Evolutionary conservation across 495 filamentous ascomycete genomes (phyloP).

Genomic region (Penicillium lividum): DNA sequence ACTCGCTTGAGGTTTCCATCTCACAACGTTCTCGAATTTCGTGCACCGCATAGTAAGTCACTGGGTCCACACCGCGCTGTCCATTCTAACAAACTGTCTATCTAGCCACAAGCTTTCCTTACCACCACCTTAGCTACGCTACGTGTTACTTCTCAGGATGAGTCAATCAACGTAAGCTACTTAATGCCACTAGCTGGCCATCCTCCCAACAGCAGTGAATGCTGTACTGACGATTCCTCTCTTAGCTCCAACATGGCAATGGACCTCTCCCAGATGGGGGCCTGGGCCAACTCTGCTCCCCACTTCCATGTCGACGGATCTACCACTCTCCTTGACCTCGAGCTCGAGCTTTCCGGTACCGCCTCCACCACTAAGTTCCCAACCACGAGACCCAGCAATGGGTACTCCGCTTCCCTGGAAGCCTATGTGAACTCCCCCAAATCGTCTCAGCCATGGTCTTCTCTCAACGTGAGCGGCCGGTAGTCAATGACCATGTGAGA

Average conservation of each 20-base stretch:
- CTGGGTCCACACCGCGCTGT: no score
- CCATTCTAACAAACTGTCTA: no score
- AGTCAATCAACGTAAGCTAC: neutral
- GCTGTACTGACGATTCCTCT: neutral
- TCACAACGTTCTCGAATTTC: neutral
- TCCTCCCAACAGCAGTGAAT: neutral
- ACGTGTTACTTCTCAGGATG: neutral
- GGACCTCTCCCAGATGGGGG: neutral
- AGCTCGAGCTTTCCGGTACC: neutral
- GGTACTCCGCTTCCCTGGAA: neutral
- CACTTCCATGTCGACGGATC: neutral
- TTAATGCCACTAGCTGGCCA: neutral
- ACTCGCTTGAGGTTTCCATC: neutral
- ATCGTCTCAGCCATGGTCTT: conserved; percentile 6
- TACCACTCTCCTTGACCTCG: neutral
- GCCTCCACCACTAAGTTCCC: neutral
- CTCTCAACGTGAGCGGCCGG: neutral
- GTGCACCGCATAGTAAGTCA: no score
- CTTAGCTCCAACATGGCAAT: neutral
- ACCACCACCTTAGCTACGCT: neutral
- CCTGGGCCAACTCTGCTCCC: neutral
- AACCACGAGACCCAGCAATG: neutral
- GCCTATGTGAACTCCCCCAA: conserved; percentile 1
- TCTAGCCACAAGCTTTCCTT: neutral
- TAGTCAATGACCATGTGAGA: neutral